Percentiles rank a stretch among this genome's conserved stretches.
These are phyloP conservation scores for Cyberlindnera sargentensis DNA, from an alignment of 805 yeast species.

Conservation along the genomic window DNA sequence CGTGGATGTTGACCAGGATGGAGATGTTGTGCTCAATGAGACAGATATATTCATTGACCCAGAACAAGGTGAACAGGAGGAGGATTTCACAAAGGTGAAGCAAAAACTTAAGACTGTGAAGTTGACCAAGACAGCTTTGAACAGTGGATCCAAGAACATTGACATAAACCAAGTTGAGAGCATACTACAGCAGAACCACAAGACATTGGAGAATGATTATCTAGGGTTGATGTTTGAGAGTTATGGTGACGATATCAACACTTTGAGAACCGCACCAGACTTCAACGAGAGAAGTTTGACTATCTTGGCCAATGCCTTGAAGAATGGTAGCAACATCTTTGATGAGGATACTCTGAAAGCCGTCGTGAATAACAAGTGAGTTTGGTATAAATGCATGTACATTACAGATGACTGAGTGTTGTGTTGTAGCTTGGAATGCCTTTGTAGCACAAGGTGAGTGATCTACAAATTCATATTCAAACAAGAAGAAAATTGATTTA, in stretches of 20 bases:
- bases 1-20: conserved; percentile 13
- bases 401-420: not conserved
- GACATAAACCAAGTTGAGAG: conserved; percentile 26
- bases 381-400: not conserved
- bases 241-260: conserved; percentile 39
- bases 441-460: no score
- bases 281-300: conserved; percentile 49
- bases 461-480: no score
- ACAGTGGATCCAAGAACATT: conserved; percentile 22
- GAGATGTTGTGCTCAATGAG: conserved; percentile 27
- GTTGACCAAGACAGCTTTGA: conserved; percentile 30
- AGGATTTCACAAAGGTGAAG: conserved; percentile 9
- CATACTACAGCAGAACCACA: conserved; percentile 25
- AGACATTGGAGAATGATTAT: conserved; percentile 42
- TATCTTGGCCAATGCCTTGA: conserved; percentile 18
- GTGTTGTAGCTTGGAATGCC: no score
- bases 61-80: conserved; percentile 6
- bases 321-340: conserved; percentile 18
- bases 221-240: conserved; percentile 47
- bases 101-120: conserved; percentile 16
- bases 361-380: conserved; percentile 6
- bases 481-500: no score
- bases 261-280: conserved; percentile 50
- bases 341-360: conserved; percentile 18
- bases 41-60: conserved; percentile 17